phyloP scores from a whole-genome alignment of 371 early-diverging fungal species.

The Batrachochytrium dendrobatidis region DNA sequence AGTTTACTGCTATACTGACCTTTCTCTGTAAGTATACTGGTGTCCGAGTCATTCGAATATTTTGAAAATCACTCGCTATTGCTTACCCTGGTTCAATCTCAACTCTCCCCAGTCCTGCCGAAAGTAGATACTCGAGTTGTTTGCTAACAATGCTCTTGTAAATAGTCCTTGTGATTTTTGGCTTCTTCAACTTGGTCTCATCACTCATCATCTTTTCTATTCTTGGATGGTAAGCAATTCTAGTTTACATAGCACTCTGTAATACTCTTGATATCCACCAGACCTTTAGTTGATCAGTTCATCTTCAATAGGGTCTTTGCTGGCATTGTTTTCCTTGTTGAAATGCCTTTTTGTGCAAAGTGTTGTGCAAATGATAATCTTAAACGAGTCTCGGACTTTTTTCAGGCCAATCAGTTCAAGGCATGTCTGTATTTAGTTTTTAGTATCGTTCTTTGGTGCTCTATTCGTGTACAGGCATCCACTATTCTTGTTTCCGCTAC shows the following conservation, averaged over 20 bases:
- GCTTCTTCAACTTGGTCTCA: not conserved
- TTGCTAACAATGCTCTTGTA: too few relatives aligned
- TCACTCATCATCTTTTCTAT: not conserved
- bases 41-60: too few relatives aligned
- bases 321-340: not conserved
- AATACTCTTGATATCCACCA: too few relatives aligned
- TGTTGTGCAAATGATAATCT: not conserved
- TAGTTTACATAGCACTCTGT: too few relatives aligned
- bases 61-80: too few relatives aligned
- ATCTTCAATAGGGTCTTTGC: conserved; percentile 2
- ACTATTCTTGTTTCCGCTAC: not conserved
- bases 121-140: too few relatives aligned
- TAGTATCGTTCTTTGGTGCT: not conserved
- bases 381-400: not conserved
- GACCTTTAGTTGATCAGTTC: too few relatives aligned
- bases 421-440: not conserved
- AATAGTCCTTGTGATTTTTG: not conserved
- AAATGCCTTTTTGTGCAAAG: not conserved
- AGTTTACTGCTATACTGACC: not conserved
- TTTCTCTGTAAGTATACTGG: not conserved
- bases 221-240: conserved; percentile 1
- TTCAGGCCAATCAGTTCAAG: conserved; percentile 4
- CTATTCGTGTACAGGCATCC: not conserved
- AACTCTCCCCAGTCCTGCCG: too few relatives aligned
- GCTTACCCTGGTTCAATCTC: too few relatives aligned